Evolutionary conservation across 139 green algal species (phyloP), one percentile per base, ranked within the genome.

Genomic region (Closterium sp.): DNA sequence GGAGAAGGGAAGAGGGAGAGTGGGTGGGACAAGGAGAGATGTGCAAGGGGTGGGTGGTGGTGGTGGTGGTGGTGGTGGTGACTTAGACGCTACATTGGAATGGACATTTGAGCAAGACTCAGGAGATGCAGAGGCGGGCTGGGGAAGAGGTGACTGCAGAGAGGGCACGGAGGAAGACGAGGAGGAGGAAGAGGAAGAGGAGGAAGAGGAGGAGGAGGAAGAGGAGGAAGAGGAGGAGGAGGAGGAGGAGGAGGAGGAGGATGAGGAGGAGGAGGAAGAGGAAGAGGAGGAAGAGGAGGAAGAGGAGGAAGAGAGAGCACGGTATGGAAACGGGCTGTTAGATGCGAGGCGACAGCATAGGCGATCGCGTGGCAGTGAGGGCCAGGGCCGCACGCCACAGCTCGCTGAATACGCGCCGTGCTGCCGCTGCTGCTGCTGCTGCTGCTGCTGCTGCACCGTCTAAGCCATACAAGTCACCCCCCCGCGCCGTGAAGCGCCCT

Each of bases 1-100:
- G 88, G n/a, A 87, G 88, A 62, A 28, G 11, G 38, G 29, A 90
- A 86, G 88, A 90, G 28, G n/a, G 88, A 85, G 28, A 90, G 28
- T 50, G 30, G 88, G 11, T 13, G 88, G 31, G 86, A 89, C 31
- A 22, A 70, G 31, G 87, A 90, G n/a, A 28, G 70, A 29, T n/a
- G 28, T 31, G 29, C 29, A 38, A 86, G 70, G 28, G 0, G 30
- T 28, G 88, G n/a, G 9, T 17, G 70, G 10, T n/a, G 30, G 13
- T 17, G 34, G n/a, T 50, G 70, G n/a, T n/a, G n/a, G 9, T 17
- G 70, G 10, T n/a, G 30, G 13, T 17, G 34, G n/a, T 50, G 70
- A 86, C 27, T 19, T 86, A 21, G 70, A 62, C 29, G 88, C 10
- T 50, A 90, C 62, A 27, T 24, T 79, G 88, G 88, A 90, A 28